Conservation (phyloP, 108 stramenopile species). For the Craspedostauros australis region DNA sequence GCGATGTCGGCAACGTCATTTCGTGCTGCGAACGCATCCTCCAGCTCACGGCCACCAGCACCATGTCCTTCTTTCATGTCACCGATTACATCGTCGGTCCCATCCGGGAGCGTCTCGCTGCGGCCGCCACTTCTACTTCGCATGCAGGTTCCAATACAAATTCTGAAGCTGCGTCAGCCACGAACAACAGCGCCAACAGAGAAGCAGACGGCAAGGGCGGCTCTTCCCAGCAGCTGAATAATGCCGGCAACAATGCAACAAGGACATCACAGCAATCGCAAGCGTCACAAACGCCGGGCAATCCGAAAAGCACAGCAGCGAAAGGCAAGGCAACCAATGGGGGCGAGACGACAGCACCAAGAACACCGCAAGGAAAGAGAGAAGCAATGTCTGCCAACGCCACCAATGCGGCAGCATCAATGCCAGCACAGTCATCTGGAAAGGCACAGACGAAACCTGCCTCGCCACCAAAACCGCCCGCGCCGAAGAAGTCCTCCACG, state of each 20-base stretch:
- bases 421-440: neutral
- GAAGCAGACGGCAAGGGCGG: too few relatives aligned
- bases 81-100: too few relatives aligned
- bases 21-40: constrained; percentile 22
- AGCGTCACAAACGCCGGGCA: neutral
- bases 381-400: neutral
- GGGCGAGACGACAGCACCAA: constrained; percentile 1
- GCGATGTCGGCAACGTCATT: constrained; percentile 20
- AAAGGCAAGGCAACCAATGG: neutral
- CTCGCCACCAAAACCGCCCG: neutral
- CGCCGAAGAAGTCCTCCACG: neutral
- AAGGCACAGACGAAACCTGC: neutral
- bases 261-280: neutral
- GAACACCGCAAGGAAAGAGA: neutral
- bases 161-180: too few relatives aligned
- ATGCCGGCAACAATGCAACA: too few relatives aligned
- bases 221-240: too few relatives aligned
- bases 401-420: too few relatives aligned
- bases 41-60: neutral
- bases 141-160: too few relatives aligned
- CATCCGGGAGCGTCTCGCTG: too few relatives aligned
- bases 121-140: too few relatives aligned
- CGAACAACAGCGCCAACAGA: too few relatives aligned
- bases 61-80: neutral
- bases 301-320: neutral